Percentiles rank a stretch among this genome's conserved stretches.
These are phyloP conservation scores for Candida lessepsii DNA, from an alignment of 805 yeast genomes.

Conservation along the genomic window DNA sequence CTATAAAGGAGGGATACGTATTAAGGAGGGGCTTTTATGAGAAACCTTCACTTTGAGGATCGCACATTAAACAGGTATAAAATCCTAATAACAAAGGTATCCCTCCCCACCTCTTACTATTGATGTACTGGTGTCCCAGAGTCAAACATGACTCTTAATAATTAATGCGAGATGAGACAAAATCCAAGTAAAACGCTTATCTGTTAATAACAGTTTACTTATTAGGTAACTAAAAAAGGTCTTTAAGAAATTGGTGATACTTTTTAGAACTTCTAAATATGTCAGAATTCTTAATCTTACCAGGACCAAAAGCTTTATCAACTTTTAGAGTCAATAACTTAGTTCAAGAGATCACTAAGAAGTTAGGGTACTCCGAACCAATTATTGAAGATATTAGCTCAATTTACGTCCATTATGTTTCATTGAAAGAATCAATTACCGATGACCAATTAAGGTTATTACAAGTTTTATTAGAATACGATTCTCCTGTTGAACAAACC, in stretches of 20 bases:
- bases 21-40: too few relatives aligned
- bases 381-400: constrained; percentile 71
- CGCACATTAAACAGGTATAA: too few relatives aligned
- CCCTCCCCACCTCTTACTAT: background rate
- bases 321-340: constrained; percentile 77
- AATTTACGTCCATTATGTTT: constrained; percentile 77
- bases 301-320: constrained; percentile 91
- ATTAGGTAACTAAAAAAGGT: too few relatives aligned
- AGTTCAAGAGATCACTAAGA: constrained; percentile 67
- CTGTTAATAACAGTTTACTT: too few relatives aligned
- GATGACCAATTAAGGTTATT: constrained; percentile 48
- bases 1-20: too few relatives aligned
- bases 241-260: too few relatives aligned
- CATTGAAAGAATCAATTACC: constrained; percentile 45
- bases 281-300: constrained; percentile 43
- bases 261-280: too few relatives aligned
- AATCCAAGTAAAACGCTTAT: too few relatives aligned
- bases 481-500: constrained; percentile 60
- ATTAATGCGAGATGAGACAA: constrained; percentile 4
- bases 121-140: constrained; percentile 15
- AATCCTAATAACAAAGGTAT: too few relatives aligned
- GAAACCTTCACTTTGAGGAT: too few relatives aligned
- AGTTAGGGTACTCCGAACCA: constrained; percentile 52
- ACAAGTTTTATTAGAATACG: constrained; percentile 69
- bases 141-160: constrained; percentile 81